Evolutionary conservation across 306 rosid genomes (phyloP).

Genomic region (Quercus cerris): DNA sequence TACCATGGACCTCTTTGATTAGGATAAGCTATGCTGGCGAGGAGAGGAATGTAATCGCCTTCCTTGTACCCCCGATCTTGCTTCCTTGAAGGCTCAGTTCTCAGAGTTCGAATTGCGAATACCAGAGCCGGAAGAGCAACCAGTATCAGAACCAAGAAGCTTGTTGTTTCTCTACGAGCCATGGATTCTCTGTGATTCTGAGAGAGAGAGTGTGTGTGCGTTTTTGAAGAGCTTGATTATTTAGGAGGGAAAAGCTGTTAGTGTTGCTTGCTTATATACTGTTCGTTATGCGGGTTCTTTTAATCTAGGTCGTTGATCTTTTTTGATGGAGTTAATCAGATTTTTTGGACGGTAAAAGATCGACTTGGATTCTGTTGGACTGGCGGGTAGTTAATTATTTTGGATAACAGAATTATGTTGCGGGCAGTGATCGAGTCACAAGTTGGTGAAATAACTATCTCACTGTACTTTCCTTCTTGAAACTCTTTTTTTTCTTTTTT

Average conservation of each 20-base stretch:
- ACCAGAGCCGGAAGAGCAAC: neutral
- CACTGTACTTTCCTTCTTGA: no score
- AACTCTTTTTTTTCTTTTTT: no score
- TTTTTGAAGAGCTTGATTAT: neutral
- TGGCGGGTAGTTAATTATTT: no score
- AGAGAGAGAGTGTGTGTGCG: neutral
- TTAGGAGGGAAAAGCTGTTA: neutral
- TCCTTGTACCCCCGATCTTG: neutral
- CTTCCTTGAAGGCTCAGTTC: neutral
- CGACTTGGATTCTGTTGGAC: no score
- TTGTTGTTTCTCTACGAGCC: neutral
- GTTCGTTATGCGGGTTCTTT: no score
- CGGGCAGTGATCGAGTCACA: no score
- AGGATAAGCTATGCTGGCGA: conserved; percentile 9
- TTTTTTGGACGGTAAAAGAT: no score
- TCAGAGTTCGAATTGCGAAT: neutral
- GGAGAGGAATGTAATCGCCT: conserved; percentile 22
- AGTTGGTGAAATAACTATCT: no score
- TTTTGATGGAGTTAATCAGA: no score
- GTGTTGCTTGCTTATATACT: no score
- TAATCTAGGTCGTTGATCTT: no score
- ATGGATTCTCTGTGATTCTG: conserved; percentile 4
- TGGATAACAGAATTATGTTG: no score
- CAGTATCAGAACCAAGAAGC: neutral
- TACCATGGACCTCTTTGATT: conserved; percentile 12